Evolutionary conservation across 1,284 basidiomycete genomes (phyloP).

Genomic region (Leucoagaricus sp.): DNA sequence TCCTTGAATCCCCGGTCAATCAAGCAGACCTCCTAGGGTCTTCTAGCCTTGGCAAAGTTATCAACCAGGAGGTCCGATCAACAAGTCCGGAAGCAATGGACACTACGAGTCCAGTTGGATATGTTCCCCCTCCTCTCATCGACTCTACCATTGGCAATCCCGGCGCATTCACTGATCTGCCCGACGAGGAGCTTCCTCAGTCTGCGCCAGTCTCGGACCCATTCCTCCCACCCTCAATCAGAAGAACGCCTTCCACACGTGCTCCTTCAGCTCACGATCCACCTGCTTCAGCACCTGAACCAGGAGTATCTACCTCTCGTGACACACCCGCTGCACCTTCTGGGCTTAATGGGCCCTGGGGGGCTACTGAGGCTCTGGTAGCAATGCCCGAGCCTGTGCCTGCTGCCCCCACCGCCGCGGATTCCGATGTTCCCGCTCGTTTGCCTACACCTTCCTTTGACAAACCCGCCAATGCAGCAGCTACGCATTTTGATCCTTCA

Average conservation of each 20-base stretch:
- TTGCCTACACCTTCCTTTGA: conserved; percentile 9
- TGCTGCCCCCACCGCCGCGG: neutral
- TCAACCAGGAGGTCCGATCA: conserved; percentile 22
- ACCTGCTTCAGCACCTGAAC: conserved; percentile 7
- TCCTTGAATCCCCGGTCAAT: conserved; percentile 54
- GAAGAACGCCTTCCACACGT: conserved; percentile 1
- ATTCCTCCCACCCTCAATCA: conserved; percentile 15
- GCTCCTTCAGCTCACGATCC: conserved; percentile 13
- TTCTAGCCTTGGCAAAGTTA: conserved; percentile 34
- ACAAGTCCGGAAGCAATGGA: conserved; percentile 17
- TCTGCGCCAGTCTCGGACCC: conserved; percentile 31
- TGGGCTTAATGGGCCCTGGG: too few species aligned
- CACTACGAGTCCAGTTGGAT: conserved; percentile 27
- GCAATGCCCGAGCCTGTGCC: neutral
- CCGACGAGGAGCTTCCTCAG: conserved; percentile 35
- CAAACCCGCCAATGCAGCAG: neutral
- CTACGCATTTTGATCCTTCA: conserved; percentile 30
- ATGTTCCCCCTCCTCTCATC: conserved; percentile 38
- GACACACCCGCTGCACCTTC: neutral
- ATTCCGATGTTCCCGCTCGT: neutral
- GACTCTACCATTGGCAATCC: conserved; percentile 38
- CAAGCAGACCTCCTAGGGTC: conserved; percentile 41
- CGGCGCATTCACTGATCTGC: conserved; percentile 45
- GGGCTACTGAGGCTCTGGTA: too few species aligned
- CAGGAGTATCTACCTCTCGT: neutral